phyloP scores from a whole-genome alignment of 2,329 filamentous ascomycete genomes.

The Fusarium ambrosium region DNA sequence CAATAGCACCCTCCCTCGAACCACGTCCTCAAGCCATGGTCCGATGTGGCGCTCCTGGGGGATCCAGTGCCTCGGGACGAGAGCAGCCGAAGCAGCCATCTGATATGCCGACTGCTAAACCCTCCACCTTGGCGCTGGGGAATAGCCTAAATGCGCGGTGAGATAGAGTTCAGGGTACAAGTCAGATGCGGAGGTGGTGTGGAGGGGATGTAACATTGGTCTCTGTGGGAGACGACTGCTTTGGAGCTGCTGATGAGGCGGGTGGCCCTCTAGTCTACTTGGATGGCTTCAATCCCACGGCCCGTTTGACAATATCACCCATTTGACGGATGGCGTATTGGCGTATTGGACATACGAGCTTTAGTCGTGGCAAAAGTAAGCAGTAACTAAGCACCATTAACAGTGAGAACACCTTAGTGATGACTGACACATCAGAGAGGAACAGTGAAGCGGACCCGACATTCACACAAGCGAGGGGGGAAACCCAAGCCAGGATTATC shows the following conservation, averaged over 20 bases:
- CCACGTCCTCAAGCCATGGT: neutral
- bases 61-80: slow-evolving; percentile 29
- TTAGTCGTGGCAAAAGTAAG: neutral
- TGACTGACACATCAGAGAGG: neutral
- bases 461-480: neutral
- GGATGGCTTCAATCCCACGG: neutral
- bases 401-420: neutral
- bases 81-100: slow-evolving; percentile 17
- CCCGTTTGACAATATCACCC: neutral
- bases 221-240: neutral
- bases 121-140: neutral
- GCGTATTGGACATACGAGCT: neutral
- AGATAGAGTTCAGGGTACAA: neutral
- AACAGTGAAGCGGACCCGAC: neutral
- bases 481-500: neutral
- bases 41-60: neutral
- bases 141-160: slow-evolving; percentile 18
- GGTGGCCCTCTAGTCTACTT: neutral
- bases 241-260: neutral
- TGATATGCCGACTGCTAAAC: neutral
- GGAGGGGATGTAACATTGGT: neutral
- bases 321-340: neutral
- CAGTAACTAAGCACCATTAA: neutral
- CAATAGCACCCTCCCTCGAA: neutral
- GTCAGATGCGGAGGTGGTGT: neutral